These are phyloP conservation scores for Penicillium sp. DNA, from an alignment of 2,329 filamentous ascomycete species.

Conservation along the genomic window DNA sequence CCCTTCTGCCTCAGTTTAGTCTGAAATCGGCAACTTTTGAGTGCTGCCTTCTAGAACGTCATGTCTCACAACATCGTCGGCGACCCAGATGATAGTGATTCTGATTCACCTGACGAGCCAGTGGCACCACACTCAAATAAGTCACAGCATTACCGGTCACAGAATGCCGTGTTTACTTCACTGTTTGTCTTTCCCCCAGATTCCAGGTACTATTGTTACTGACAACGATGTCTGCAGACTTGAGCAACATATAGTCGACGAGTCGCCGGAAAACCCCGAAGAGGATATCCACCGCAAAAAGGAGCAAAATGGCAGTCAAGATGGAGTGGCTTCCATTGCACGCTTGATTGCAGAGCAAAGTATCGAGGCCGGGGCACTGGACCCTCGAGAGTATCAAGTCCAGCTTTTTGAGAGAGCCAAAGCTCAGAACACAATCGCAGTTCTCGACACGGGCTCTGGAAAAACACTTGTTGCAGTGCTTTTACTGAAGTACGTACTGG, in stretches of 20 bases:
- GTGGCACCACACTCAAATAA: not conserved
- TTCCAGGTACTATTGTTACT: not conserved
- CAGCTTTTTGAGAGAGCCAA: slow-evolving; percentile 91
- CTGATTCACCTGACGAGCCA: slow-evolving; percentile 28
- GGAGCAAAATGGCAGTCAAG: slow-evolving; percentile 14
- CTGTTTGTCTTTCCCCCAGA: slow-evolving; percentile 36
- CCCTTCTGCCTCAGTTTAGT: too few relatives aligned
- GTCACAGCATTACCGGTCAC: slow-evolving; percentile 34
- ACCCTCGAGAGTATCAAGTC: slow-evolving; percentile 84
- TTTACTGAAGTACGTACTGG: slow-evolving; percentile 73
- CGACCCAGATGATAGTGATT: slow-evolving; percentile 13
- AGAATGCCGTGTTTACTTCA: slow-evolving; percentile 54
- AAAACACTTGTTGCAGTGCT: slow-evolving; percentile 96
- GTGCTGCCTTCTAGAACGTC: not conserved
- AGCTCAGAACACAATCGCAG: slow-evolving; percentile 82
- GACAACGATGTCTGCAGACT: slow-evolving; percentile 29
- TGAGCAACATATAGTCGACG: slow-evolving; percentile 44
- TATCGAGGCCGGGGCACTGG: slow-evolving; percentile 64
- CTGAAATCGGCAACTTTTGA: too few relatives aligned
- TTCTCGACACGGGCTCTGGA: slow-evolving; percentile 86
- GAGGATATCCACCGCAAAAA: not conserved
- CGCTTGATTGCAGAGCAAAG: slow-evolving; percentile 57
- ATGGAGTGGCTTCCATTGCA: slow-evolving; percentile 57
- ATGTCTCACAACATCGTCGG: not conserved
- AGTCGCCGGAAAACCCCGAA: slow-evolving; percentile 42